phyloP scores from a whole-genome alignment of 768 basidiomycete species.

The Mycena venus region DNA sequence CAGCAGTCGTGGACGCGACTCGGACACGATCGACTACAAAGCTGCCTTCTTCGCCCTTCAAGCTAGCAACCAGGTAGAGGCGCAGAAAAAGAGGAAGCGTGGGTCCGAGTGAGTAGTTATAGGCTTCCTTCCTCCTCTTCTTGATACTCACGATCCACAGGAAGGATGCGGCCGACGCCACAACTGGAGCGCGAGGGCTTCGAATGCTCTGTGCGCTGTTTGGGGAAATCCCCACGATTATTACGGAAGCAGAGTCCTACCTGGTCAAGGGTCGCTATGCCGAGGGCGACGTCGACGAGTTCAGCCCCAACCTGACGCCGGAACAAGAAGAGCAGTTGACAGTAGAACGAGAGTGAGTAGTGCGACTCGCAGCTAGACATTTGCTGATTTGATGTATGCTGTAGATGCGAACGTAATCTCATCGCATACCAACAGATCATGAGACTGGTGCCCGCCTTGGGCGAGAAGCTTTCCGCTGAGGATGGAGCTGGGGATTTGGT shows the following conservation, averaged over 20 bases:
- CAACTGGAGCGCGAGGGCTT: too few species aligned
- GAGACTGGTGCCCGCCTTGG: constrained; percentile 1
- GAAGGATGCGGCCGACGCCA: constrained; percentile 5
- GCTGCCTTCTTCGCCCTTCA: background rate
- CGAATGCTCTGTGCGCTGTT: constrained; percentile 14
- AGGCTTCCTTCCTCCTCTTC: too few species aligned
- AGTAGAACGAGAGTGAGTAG: constrained; percentile 13
- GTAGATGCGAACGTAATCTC: constrained; percentile 11
- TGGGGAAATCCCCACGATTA: constrained; percentile 7
- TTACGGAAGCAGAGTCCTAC: constrained; percentile 2
- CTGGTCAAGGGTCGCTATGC: background rate
- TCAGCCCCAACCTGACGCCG: background rate
- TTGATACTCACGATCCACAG: background rate
- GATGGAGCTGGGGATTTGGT: too few species aligned
- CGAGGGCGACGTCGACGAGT: constrained; percentile 5
- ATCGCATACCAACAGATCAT: background rate
- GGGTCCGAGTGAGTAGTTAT: background rate
- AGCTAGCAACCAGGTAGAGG: background rate
- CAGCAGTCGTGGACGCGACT: background rate
- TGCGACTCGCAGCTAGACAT: background rate
- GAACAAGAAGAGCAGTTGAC: background rate
- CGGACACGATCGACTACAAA: background rate
- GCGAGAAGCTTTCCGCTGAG: background rate
- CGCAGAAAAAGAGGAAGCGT: constrained; percentile 6
- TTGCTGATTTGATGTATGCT: background rate